These are phyloP conservation scores for Parachlorella kessleri DNA, from an alignment of 139 green algal species.

Conservation along the genomic window DNA sequence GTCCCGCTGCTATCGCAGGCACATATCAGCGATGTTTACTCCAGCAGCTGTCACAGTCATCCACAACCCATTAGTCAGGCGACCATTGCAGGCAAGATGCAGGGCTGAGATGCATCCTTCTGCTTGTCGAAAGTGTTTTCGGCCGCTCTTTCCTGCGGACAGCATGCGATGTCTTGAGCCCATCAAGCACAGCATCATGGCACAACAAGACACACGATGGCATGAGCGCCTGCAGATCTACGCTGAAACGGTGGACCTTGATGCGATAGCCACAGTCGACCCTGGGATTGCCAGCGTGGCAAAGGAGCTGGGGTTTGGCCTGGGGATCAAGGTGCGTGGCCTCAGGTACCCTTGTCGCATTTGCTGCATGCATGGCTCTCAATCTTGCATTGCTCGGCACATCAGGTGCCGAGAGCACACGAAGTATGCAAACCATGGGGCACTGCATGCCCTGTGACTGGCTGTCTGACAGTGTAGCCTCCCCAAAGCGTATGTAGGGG, in stretches of 20 bases:
- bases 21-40: background rate
- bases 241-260: slow-evolving; percentile 22
- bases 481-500: slow-evolving; percentile 4
- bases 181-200: background rate
- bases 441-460: background rate
- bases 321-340: slow-evolving; percentile 44
- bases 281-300: slow-evolving; percentile 34
- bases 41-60: background rate
- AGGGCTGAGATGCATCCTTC: too few relatives aligned
- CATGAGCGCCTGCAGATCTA: slow-evolving; percentile 5
- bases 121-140: background rate
- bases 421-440: too few relatives aligned
- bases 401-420: too few relatives aligned
- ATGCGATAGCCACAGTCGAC: slow-evolving; percentile 15
- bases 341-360: too few relatives aligned
- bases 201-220: background rate
- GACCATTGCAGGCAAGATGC: background rate
- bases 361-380: too few relatives aligned
- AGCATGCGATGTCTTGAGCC: background rate
- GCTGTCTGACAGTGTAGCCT: background rate
- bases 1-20: too few relatives aligned
- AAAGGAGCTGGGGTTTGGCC: slow-evolving; percentile 37
- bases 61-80: slow-evolving; percentile 1
- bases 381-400: too few relatives aligned
- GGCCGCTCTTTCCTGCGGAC: background rate